A percentile compares a stretch with the other conserved stretches of the same genome.
phyloP scores from a whole-genome alignment of 495 filamentous ascomycete species.

The Penicillium arizonense region DNA sequence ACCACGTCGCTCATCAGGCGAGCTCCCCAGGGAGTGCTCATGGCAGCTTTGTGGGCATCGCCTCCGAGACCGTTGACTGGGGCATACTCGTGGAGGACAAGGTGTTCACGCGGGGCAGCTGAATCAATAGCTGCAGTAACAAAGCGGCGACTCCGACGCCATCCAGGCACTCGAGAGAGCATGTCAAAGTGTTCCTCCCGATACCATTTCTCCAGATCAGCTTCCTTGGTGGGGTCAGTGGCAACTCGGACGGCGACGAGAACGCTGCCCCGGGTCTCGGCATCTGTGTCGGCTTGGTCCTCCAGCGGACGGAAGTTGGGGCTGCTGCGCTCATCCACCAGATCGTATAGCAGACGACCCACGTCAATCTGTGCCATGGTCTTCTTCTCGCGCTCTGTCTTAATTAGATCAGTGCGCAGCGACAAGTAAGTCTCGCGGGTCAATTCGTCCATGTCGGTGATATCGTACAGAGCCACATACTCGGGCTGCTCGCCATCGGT shows the following conservation, averaged over 20 bases:
- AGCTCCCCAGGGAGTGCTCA: constrained; percentile 54
- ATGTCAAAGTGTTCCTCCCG: constrained; percentile 68
- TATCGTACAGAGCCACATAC: constrained; percentile 79
- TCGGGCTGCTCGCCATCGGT: constrained; percentile 57
- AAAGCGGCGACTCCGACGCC: constrained; percentile 67
- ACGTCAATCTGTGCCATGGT: constrained; percentile 75
- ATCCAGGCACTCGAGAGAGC: constrained; percentile 71
- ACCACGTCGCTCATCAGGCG: constrained; percentile 57
- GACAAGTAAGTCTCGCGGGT: constrained; percentile 63
- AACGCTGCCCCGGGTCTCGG: constrained; percentile 52
- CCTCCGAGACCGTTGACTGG: constrained; percentile 63
- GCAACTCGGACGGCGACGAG: constrained; percentile 60
- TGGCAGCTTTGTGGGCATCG: constrained; percentile 59
- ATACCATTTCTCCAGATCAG: constrained; percentile 65
- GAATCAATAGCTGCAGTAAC: constrained; percentile 54
- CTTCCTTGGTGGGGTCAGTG: constrained; percentile 50
- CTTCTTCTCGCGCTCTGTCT: constrained; percentile 69
- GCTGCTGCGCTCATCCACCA: constrained; percentile 52
- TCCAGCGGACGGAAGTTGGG: constrained; percentile 57
- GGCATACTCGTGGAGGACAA: constrained; percentile 70
- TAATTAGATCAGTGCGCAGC: constrained; percentile 60
- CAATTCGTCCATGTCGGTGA: constrained; percentile 68
- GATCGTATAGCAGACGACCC: constrained; percentile 65
- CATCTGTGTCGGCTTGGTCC: constrained; percentile 53
- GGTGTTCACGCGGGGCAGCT: constrained; percentile 49